Evolutionary conservation across 2,329 filamentous ascomycete genomes (phyloP), one percentile per base, ranked within the genome.

Genomic region (Fusarium napiforme): DNA sequence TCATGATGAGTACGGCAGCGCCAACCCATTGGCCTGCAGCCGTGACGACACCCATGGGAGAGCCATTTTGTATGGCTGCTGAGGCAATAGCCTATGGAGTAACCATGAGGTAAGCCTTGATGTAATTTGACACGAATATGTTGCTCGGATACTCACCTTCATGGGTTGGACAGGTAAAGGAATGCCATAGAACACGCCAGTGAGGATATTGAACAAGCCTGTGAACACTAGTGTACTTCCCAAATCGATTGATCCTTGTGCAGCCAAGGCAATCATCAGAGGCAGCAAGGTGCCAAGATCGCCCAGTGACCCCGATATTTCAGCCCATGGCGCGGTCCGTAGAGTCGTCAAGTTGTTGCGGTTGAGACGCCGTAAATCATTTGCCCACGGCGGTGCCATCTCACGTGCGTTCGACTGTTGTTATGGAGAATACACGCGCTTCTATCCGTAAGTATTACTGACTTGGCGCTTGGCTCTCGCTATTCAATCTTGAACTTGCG

Each of bases 91-190:
- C 95, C 87, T 90, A 77, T 9, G 26, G 34, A 14, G 26, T 18
- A 63, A 23, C 26, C 12, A 45, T 11, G 26, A 47, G 9, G n/a
- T 68, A 23, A 68, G 64, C 34, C 47, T 21, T 23, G n/a, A 32
- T 62, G 46, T 47, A 16, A n/a, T 26, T 36, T 39, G 45, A 26
- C 45, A 23, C 32, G n/a, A 40, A 34, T 19, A 34, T 19, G 28
- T n/a, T 23, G 30, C 18, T n/a, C 28, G 32, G 45, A 32, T 23
- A 71, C 71, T 56, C 45, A 88, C 88, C 84, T 92, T 92, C 90
- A 92, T 92, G n/a, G 95, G 95, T 83, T 98, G 95, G 0, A 98
- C 95, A 0, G 95, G 95, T 7, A 98, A 84, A 5, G 96, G 96
- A 45, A 98, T 92, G 11, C 96, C 96, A 78, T 98, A 98, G 37